A percentile compares a stretch with the other conserved stretches of the same genome.
Evolutionary conservation across 495 filamentous ascomycete genomes (phyloP).

Genomic region (Chaetomium cochliodes): DNA sequence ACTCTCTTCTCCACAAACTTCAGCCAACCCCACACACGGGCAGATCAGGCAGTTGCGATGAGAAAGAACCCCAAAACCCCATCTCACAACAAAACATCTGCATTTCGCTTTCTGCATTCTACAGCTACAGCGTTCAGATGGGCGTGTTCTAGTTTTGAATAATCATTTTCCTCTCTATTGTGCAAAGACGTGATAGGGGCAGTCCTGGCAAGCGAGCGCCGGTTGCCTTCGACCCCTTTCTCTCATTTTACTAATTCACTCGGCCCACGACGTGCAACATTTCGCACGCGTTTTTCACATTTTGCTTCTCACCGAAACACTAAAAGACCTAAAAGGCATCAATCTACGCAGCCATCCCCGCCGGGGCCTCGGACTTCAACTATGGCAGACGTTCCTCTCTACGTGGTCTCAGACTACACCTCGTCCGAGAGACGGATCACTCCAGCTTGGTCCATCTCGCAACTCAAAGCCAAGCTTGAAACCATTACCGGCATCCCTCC

Average conservation of each 20-base stretch:
- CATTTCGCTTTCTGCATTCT: neutral
- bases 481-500: conserved; percentile 91
- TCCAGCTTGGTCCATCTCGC: conserved; percentile 85
- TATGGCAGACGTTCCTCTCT: conserved; percentile 79
- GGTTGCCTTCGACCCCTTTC: neutral
- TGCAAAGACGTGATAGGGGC: neutral
- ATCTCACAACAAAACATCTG: neutral
- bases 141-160: neutral
- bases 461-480: conserved; percentile 86
- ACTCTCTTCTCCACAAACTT: neutral
- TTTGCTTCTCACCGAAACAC: neutral
- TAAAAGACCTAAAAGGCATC: neutral
- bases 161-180: neutral
- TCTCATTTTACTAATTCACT: neutral
- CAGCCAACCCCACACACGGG: conserved; percentile 7
- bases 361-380: neutral
- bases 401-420: conserved; percentile 73
- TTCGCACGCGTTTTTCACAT: neutral
- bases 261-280: neutral
- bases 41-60: neutral
- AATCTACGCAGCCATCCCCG: neutral
- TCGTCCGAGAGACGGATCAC: conserved; percentile 84
- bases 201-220: neutral
- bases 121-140: neutral
- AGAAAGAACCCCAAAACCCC: neutral